Percentiles rank a stretch among this genome's conserved stretches.
phyloP scores from a whole-genome alignment of 331 rosid genomes.

The Spiraea crenata region DNA sequence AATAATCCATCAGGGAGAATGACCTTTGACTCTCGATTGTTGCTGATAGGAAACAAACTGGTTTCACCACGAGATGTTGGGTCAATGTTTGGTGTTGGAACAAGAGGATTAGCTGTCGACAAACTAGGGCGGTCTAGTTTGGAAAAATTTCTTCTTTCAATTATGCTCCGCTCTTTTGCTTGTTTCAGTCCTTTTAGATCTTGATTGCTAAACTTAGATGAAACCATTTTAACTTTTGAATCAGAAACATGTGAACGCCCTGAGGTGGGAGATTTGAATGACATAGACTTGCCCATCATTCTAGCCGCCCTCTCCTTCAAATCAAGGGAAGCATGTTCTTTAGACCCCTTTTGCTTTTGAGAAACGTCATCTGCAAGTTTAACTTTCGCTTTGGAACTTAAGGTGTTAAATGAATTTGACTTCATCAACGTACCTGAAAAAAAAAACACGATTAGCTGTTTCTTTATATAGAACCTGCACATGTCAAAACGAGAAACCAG shows the following conservation, averaged over 20 bases:
- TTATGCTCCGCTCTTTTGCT: constrained; percentile 51
- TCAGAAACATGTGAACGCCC: constrained; percentile 52
- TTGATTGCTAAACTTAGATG: constrained; percentile 44
- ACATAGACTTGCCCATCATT: constrained; percentile 59
- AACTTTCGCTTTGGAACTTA: constrained; percentile 64
- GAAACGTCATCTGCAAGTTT: constrained; percentile 68
- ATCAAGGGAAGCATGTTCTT: constrained; percentile 56
- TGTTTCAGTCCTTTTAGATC: constrained; percentile 62
- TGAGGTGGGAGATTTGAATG: constrained; percentile 53
- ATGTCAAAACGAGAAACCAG: neutral
- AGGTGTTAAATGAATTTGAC: constrained; percentile 66
- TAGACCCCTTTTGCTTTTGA: constrained; percentile 56
- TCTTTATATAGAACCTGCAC: neutral
- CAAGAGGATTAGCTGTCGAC: constrained; percentile 43
- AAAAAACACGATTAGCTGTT: constrained; percentile 19
- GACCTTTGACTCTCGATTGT: constrained; percentile 48
- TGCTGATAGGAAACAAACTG: constrained; percentile 45
- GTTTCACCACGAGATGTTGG: constrained; percentile 53
- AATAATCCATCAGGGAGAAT: constrained; percentile 57
- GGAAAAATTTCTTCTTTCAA: constrained; percentile 57
- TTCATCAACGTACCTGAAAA: constrained; percentile 61
- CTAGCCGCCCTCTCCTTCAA: constrained; percentile 50
- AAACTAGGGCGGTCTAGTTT: constrained; percentile 63
- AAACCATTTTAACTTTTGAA: constrained; percentile 69
- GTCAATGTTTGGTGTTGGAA: constrained; percentile 55